A percentile compares a stretch with the other conserved stretches of the same genome.
Evolutionary conservation across 257 asterid species (phyloP).

Genomic region (Solanum chiquidenum): DNA sequence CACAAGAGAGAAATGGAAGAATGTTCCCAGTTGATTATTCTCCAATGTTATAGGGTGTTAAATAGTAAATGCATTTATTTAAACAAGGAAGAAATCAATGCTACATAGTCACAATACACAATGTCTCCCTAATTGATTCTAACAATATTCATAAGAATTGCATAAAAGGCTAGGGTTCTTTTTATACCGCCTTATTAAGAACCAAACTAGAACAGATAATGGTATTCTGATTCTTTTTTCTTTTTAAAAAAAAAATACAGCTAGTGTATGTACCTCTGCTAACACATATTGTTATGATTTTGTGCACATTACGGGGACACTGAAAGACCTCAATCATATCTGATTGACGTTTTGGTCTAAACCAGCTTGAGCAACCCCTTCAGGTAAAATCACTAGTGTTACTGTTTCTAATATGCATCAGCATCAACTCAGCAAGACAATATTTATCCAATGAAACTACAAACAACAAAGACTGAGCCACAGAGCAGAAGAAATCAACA

Average conservation of each 20-base stretch:
- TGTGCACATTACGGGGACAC: background rate
- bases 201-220: background rate
- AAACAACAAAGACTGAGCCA: background rate
- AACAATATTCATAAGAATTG: background rate
- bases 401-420: slow-evolving; percentile 20
- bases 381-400: slow-evolving; percentile 36
- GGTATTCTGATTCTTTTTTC: background rate
- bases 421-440: background rate
- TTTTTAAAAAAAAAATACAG: background rate
- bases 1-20: background rate
- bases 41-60: background rate
- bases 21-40: background rate
- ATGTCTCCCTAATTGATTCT: background rate
- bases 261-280: background rate
- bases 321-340: slow-evolving; percentile 66
- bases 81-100: background rate
- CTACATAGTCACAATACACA: background rate
- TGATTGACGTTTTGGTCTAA: slow-evolving; percentile 32
- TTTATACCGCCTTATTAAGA: background rate
- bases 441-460: background rate
- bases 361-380: slow-evolving; percentile 81
- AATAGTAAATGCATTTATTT: background rate
- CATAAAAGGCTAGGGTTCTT: background rate
- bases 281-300: background rate
- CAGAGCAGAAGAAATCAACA: background rate